A percentile compares a stretch with the other conserved stretches of the same genome.
phyloP scores from a whole-genome alignment of 2,329 filamentous ascomycete species.

The Exutisphaerella laricina region DNA sequence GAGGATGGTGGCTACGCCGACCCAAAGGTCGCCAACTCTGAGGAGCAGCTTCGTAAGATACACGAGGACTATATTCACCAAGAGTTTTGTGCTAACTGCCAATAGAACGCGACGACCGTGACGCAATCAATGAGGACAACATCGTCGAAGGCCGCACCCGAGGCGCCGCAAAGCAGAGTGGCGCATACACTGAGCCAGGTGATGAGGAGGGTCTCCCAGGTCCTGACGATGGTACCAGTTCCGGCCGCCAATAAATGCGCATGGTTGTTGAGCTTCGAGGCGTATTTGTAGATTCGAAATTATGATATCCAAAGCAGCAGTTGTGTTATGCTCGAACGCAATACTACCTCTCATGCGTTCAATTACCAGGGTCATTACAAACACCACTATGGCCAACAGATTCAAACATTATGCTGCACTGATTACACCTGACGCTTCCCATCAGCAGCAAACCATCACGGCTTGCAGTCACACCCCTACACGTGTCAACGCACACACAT shows the following conservation, averaged over 20 bases:
- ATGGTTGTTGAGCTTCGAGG: no score
- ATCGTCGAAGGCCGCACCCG: slow-evolving; percentile 45
- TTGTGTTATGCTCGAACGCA: no score
- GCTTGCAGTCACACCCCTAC: no score
- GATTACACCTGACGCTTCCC: no score
- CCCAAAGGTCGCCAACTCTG: slow-evolving; percentile 41
- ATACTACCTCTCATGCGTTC: no score
- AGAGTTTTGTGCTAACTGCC: not conserved
- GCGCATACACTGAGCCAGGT: slow-evolving; percentile 47
- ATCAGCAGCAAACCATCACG: no score
- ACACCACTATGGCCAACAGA: no score
- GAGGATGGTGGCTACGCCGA: slow-evolving; percentile 45
- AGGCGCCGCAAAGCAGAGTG: slow-evolving; percentile 42
- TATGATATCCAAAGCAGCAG: no score
- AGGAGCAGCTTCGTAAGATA: slow-evolving; percentile 42
- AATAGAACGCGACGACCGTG: slow-evolving; percentile 43
- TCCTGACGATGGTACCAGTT: slow-evolving; percentile 23
- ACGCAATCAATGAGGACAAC: slow-evolving; percentile 46
- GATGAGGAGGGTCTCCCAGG: slow-evolving; percentile 43
- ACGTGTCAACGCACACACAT: no score
- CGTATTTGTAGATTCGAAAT: no score
- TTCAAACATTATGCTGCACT: no score
- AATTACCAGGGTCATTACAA: no score
- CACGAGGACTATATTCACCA: not conserved
- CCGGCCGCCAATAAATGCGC: slow-evolving; percentile 9